These are phyloP conservation scores for Cymbopogon flexuosus DNA, from an alignment of 202 grass and related monocot genomes.

Conservation along the genomic window DNA sequence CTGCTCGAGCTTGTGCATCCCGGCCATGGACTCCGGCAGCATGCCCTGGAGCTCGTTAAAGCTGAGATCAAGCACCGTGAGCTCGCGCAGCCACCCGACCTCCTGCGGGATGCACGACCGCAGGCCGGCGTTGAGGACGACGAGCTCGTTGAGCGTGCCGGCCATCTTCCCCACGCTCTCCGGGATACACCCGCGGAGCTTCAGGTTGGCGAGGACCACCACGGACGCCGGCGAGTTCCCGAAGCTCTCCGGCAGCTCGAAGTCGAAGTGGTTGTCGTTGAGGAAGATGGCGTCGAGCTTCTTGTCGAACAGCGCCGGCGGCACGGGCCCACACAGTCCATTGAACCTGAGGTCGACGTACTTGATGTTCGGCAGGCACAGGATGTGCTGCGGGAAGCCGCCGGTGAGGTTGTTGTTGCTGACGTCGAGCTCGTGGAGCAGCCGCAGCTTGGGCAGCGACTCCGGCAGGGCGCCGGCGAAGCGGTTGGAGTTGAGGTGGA, in stretches of 20 bases:
- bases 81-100: slow-evolving; percentile 42
- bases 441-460: slow-evolving; percentile 36
- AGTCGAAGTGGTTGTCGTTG: slow-evolving; percentile 87
- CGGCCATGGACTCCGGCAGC: slow-evolving; percentile 61
- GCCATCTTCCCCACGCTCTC: slow-evolving; percentile 40
- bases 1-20: slow-evolving; percentile 60
- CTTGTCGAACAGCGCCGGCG: slow-evolving; percentile 59
- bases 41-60: slow-evolving; percentile 60
- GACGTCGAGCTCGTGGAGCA: slow-evolving; percentile 78
- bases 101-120: slow-evolving; percentile 67
- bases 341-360: slow-evolving; percentile 79
- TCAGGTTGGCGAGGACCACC: slow-evolving; percentile 65
- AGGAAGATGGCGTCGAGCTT: slow-evolving; percentile 76
- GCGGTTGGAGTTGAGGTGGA: slow-evolving; percentile 72
- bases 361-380: slow-evolving; percentile 59
- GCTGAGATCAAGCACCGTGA: slow-evolving; percentile 82
- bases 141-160: slow-evolving; percentile 60
- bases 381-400: slow-evolving; percentile 62
- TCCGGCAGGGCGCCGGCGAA: slow-evolving; percentile 54
- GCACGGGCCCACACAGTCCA: slow-evolving; percentile 55
- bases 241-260: slow-evolving; percentile 55
- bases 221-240: slow-evolving; percentile 87
- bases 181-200: slow-evolving; percentile 56
- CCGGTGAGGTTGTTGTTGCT: slow-evolving; percentile 85
- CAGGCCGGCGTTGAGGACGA: slow-evolving; percentile 61